These are phyloP conservation scores for Opeltia flavorubescens DNA, from an alignment of 495 filamentous ascomycete species.

Conservation along the genomic window DNA sequence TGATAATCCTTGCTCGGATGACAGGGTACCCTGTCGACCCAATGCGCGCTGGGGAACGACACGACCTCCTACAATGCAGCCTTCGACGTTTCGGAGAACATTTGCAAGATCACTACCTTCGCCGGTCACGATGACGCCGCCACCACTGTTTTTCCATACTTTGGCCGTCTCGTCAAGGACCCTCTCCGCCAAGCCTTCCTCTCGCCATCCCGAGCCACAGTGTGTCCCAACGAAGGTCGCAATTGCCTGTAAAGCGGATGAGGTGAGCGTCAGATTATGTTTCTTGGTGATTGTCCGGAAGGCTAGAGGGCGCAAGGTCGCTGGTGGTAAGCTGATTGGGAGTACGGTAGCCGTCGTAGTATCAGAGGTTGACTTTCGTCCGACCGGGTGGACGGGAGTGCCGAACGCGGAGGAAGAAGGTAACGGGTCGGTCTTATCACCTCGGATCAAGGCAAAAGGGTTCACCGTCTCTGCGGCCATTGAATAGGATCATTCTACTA, in stretches of 20 bases:
- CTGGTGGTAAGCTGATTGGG: constrained; percentile 74
- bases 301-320: constrained; percentile 76
- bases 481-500: background rate
- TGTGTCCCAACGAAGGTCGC: constrained; percentile 82
- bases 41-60: constrained; percentile 29
- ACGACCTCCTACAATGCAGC: constrained; percentile 69
- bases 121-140: constrained; percentile 74
- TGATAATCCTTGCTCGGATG: constrained; percentile 12
- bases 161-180: constrained; percentile 84
- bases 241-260: constrained; percentile 67
- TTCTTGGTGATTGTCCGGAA: constrained; percentile 97
- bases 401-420: constrained; percentile 84
- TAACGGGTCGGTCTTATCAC: constrained; percentile 34
- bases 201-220: constrained; percentile 91
- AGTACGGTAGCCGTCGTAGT: constrained; percentile 59
- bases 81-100: constrained; percentile 70
- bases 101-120: constrained; percentile 58
- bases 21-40: constrained; percentile 47
- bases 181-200: constrained; percentile 83
- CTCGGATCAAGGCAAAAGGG: background rate
- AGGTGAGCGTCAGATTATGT: constrained; percentile 86
- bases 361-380: constrained; percentile 28
- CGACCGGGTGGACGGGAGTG: constrained; percentile 63
- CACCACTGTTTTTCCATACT: constrained; percentile 71
- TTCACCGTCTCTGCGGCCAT: background rate